Conservation (phyloP, 2,329 filamentous ascomycete genomes). For the Ceratocystis variospora region DNA sequence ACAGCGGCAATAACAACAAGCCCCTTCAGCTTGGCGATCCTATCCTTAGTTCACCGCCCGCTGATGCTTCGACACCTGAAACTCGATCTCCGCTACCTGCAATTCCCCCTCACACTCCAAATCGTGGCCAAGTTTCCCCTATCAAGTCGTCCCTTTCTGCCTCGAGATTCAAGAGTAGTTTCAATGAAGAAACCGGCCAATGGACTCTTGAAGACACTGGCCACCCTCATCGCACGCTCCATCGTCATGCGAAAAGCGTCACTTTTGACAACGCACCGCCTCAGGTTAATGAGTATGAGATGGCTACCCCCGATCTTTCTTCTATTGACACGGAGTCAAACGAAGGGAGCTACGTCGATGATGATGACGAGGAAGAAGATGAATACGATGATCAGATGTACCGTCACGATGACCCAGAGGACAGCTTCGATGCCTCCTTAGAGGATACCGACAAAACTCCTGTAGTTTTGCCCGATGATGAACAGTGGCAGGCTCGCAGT, state of each 20-base stretch:
- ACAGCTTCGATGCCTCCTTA: slow-evolving; percentile 89
- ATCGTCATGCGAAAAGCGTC: slow-evolving; percentile 87
- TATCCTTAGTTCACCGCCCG: slow-evolving; percentile 13
- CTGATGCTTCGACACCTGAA: slow-evolving; percentile 15
- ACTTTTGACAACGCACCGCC: slow-evolving; percentile 91
- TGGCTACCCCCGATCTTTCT: slow-evolving; percentile 92
- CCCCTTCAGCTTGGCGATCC: slow-evolving; percentile 6
- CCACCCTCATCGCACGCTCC: slow-evolving; percentile 52
- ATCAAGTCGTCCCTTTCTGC: slow-evolving; percentile 79
- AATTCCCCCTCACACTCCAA: slow-evolving; percentile 38
- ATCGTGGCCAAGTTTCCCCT: slow-evolving; percentile 61
- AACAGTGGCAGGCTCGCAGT: slow-evolving; percentile 49
- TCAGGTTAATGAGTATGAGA: slow-evolving; percentile 94
- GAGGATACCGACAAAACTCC: slow-evolving; percentile 96
- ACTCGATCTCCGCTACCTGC: slow-evolving; percentile 19
- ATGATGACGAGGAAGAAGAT: slow-evolving; percentile 59
- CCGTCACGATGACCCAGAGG: slow-evolving; percentile 39
- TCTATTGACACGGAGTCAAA: slow-evolving; percentile 80
- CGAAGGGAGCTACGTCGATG: slow-evolving; percentile 83
- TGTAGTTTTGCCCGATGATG: slow-evolving; percentile 86
- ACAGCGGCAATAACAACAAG: neutral
- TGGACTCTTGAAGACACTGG: slow-evolving; percentile 54
- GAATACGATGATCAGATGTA: slow-evolving; percentile 52
- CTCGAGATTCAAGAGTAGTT: slow-evolving; percentile 49
- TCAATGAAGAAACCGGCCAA: slow-evolving; percentile 53